These are phyloP conservation scores for Panaeolus cyanescens DNA, from an alignment of 768 basidiomycete genomes.

Conservation along the genomic window DNA sequence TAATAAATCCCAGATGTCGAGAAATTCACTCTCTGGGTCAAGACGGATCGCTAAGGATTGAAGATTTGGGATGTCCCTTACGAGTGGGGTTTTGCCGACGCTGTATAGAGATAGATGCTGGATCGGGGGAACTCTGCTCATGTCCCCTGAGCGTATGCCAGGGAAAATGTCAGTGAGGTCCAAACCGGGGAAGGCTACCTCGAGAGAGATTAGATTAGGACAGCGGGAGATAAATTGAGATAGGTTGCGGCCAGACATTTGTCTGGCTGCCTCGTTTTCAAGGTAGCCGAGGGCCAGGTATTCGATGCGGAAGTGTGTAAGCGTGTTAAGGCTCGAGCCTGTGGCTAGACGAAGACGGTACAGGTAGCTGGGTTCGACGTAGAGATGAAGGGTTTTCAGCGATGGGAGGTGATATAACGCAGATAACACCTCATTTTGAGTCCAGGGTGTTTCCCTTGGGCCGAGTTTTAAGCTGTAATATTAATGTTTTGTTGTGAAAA, in stretches of 20 bases:
- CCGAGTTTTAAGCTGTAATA: background rate
- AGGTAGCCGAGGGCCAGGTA: background rate
- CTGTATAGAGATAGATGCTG: background rate
- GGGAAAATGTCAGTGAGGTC: background rate
- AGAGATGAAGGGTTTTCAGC: background rate
- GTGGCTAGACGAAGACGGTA: conserved; percentile 1
- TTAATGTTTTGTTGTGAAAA: background rate
- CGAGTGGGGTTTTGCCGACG: background rate
- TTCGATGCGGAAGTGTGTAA: background rate
- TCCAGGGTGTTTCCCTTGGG: background rate
- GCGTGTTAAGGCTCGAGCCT: background rate
- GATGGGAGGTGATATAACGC: background rate
- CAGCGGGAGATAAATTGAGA: background rate
- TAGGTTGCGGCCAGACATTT: background rate
- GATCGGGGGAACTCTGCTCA: background rate
- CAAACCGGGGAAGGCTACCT: background rate
- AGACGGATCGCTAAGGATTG: background rate
- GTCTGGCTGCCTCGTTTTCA: background rate
- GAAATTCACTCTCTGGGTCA: background rate
- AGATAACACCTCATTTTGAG: background rate
- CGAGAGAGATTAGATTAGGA: background rate
- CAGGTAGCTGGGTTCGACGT: background rate
- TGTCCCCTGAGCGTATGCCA: background rate
- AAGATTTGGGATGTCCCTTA: background rate
- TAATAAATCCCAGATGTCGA: background rate